Base-by-base conservation (phyloP, 129 eudicot species). In the Gnaphalium uliginosum region DNA sequence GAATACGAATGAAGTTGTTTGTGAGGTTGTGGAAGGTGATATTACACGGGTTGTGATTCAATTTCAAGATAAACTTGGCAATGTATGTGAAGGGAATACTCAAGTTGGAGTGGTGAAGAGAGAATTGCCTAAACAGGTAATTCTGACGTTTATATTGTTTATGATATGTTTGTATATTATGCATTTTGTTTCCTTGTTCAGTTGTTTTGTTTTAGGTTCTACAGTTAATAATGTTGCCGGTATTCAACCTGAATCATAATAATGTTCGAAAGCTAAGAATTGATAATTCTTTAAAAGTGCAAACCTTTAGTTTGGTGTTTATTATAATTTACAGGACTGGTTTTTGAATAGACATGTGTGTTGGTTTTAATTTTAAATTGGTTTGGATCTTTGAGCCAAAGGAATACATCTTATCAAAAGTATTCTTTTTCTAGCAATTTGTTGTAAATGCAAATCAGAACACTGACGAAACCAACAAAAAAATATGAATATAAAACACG, bases 21-120 rank as follows among this genome's bases (percentile, higher is more conserved):
- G 98, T 77, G 98, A 94, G 84, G 98, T 94, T 53, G 96, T 86
- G 73, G 97, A 94, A 72, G 98, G 98, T 29, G 98, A 94, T 87
- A 86, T 94, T 63, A 94, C 89, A 0, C 77, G 90, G 72, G 59
- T 94, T 78, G 93, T 81, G 72, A 86, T 94, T 37, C 97, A 94
- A 71, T 90, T 90, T 75, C 93, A 82, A 84, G 98, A 94, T 85
- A 90, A 94, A 75, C 87, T 94, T 79, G 98, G 98, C 51, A 94
- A 90, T 82, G 86, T 85, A 43, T 87, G 90, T 53, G 97, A 94
- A 79, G 98, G 97, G 74, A 90, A 87, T 68, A 94, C 98, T 26
- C 87, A 88, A 73, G 66, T 76, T 6, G 85, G 89, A 29, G 91
- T 94, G 27, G 86, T 94, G 46, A 78, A 76, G 72, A 85, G 97